These are phyloP conservation scores for Nemania sp. DNA, from an alignment of 2,329 filamentous ascomycete genomes.

Conservation along the genomic window DNA sequence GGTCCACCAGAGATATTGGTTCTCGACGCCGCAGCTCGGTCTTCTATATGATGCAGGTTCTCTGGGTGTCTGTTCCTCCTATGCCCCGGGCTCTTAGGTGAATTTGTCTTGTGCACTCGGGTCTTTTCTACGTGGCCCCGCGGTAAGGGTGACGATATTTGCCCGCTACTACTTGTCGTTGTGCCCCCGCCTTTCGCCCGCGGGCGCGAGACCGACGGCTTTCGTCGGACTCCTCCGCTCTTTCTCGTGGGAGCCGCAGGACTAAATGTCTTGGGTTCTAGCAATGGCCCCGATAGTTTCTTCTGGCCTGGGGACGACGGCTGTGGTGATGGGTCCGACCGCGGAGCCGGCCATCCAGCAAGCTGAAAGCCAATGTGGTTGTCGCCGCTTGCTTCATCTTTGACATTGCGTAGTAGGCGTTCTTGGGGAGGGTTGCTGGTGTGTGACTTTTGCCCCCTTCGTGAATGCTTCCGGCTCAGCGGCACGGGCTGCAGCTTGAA, in stretches of 20 bases:
- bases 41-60: not conserved
- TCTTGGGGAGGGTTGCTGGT: not conserved
- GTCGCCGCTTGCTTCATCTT: not conserved
- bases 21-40: not conserved
- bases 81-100: constrained; percentile 1
- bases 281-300: constrained; percentile 19
- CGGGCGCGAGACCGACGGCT: not conserved
- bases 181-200: not conserved
- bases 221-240: not conserved
- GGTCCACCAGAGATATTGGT: too few species aligned
- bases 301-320: not conserved
- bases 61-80: not conserved
- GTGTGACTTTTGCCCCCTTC: not conserved
- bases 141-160: not conserved
- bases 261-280: constrained; percentile 29
- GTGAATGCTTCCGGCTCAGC: constrained; percentile 17
- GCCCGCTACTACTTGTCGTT: not conserved
- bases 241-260: not conserved
- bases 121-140: constrained; percentile 2
- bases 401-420: not conserved
- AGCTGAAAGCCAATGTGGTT: constrained; percentile 42
- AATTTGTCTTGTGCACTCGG: not conserved
- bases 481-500: constrained; percentile 45
- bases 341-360: constrained; percentile 12
- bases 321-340: not conserved